Percentiles rank a stretch among this genome's conserved stretches.
Evolutionary conservation across 108 stramenopile species (phyloP).

Genomic region (Fistulifera solaris): DNA sequence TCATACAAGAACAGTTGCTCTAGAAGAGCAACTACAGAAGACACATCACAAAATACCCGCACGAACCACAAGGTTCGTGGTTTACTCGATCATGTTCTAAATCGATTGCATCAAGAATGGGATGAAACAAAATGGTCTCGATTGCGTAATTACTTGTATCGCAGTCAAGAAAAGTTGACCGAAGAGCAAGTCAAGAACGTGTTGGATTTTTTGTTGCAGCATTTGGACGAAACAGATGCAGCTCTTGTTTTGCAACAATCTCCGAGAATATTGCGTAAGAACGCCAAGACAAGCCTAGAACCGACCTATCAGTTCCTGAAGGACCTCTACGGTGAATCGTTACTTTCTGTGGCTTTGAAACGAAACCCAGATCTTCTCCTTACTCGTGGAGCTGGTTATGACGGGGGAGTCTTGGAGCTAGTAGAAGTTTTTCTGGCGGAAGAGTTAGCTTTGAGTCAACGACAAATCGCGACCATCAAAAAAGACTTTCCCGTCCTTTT

Average conservation of each 20-base stretch:
- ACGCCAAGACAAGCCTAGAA: constrained; percentile 35
- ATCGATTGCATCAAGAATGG: no score
- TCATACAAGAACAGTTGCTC: no score
- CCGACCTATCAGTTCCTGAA: constrained; percentile 67
- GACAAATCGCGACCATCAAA: constrained; percentile 33
- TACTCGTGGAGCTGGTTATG: constrained; percentile 53
- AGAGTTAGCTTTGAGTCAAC: constrained; percentile 25
- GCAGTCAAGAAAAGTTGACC: constrained; percentile 28
- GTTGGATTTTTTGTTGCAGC: constrained; percentile 19
- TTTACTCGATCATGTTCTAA: no score
- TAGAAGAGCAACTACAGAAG: no score
- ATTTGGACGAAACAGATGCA: constrained; percentile 30
- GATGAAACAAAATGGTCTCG: constrained; percentile 29
- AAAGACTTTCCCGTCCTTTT: constrained; percentile 45
- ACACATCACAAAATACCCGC: no score
- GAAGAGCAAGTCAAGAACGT: constrained; percentile 33
- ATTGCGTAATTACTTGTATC: constrained; percentile 51
- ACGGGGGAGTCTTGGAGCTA: constrained; percentile 9
- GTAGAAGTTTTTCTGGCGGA: constrained; percentile 33
- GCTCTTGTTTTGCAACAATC: constrained; percentile 38
- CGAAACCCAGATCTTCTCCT: constrained; percentile 66
- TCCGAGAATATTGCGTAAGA: constrained; percentile 62
- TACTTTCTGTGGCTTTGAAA: constrained; percentile 48
- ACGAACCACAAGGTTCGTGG: no score
- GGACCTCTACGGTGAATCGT: constrained; percentile 44